Conservation (phyloP, 2,329 filamentous ascomycete species). For the Colletotrichum destructivum region DNA sequence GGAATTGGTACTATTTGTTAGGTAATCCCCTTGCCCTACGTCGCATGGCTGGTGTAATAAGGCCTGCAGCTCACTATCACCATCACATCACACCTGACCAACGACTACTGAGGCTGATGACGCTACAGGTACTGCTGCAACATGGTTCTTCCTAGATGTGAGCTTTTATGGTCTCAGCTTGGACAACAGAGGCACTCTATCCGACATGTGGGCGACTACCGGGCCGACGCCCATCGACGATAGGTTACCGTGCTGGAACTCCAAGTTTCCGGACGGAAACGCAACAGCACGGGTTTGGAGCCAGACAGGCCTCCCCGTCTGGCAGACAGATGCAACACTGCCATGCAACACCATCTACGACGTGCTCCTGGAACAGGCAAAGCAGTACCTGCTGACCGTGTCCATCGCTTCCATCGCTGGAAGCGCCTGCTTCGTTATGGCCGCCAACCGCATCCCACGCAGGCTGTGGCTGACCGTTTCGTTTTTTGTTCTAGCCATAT, state of each 20-base stretch:
- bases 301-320: conserved; percentile 58
- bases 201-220: conserved; percentile 60
- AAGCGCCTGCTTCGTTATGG: conserved; percentile 63
- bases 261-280: conserved; percentile 57
- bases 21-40: conserved; percentile 45
- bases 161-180: conserved; percentile 69
- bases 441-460: conserved; percentile 64
- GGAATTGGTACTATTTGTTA: conserved; percentile 62
- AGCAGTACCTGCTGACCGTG: conserved; percentile 67
- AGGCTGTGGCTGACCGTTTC: conserved; percentile 65
- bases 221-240: conserved; percentile 52
- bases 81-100: not conserved
- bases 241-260: conserved; percentile 64
- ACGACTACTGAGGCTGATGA: conserved; percentile 22
- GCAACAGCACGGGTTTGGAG: conserved; percentile 62
- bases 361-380: conserved; percentile 66
- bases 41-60: not conserved
- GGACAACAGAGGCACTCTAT: conserved; percentile 60
- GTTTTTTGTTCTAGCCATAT: conserved; percentile 61
- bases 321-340: conserved; percentile 64
- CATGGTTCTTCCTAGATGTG: conserved; percentile 71
- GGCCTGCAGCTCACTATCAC: too few species aligned
- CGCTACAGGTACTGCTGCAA: conserved; percentile 58
- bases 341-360: conserved; percentile 68
- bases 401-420: conserved; percentile 67